A percentile compares a stretch with the other conserved stretches of the same genome.
phyloP scores from a whole-genome alignment of 148 eudicot species.

The Euryodendron excelsum region DNA sequence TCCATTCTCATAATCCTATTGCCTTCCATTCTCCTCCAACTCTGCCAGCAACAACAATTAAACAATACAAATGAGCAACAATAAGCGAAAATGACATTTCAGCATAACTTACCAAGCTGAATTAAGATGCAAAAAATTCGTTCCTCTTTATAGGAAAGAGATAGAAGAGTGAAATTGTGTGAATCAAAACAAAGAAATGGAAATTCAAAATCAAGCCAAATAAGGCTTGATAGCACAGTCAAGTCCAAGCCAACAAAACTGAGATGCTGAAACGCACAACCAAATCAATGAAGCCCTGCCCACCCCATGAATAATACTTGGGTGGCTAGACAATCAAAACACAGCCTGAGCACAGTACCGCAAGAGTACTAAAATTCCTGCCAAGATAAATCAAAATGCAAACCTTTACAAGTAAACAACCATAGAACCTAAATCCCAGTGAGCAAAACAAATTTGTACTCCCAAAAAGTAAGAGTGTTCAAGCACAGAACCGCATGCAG shows the following conservation, averaged over 20 bases:
- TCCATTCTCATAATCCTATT: neutral
- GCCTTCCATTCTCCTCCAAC: slow-evolving; percentile 6
- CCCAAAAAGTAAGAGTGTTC: neutral
- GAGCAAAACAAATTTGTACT: neutral
- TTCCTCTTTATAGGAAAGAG: neutral
- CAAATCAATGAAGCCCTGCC: neutral
- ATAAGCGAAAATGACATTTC: neutral
- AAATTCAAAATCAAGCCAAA: neutral
- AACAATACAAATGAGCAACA: neutral
- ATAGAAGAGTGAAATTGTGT: neutral
- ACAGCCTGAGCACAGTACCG: neutral
- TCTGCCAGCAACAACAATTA: slow-evolving; percentile 11
- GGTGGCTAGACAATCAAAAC: neutral
- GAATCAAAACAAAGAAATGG: neutral
- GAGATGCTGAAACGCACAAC: neutral
- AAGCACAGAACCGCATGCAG: slow-evolving; percentile 4
- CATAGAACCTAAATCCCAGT: neutral
- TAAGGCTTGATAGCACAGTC: neutral
- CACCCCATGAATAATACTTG: neutral
- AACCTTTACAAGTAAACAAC: neutral
- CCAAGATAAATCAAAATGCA: neutral
- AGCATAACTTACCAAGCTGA: neutral
- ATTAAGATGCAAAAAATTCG: neutral
- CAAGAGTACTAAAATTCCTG: neutral
- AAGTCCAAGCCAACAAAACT: neutral